Conservation (phyloP, 2,329 filamentous ascomycete species). For the Lachnellula willkommii region DNA sequence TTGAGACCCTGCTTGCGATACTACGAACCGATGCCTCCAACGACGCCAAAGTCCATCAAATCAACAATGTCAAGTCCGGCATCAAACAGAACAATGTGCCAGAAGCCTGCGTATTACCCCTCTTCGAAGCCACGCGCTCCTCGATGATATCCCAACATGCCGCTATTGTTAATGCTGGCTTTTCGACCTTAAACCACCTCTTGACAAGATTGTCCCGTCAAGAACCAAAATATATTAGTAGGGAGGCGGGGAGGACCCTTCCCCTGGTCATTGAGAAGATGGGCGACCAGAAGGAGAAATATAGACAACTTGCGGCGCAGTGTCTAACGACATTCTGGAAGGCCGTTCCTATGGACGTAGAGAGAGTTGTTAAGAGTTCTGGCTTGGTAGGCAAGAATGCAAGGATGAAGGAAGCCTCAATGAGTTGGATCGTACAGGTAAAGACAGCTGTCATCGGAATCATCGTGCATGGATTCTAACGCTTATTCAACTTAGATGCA, state of each 20-base stretch:
- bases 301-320: constrained; percentile 67
- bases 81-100: constrained; percentile 93
- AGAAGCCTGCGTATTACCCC: constrained; percentile 60
- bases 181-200: constrained; percentile 82
- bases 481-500: constrained; percentile 57
- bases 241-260: constrained; percentile 66
- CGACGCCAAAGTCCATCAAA: constrained; percentile 64
- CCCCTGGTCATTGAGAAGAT: constrained; percentile 77
- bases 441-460: neutral
- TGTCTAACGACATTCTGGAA: constrained; percentile 73
- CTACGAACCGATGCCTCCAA: constrained; percentile 59
- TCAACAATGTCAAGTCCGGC: constrained; percentile 73
- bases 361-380: constrained; percentile 70
- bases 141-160: constrained; percentile 73
- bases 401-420: constrained; percentile 75
- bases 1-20: constrained; percentile 47
- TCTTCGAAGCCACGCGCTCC: constrained; percentile 77
- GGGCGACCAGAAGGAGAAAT: constrained; percentile 82
- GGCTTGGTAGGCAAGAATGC: constrained; percentile 77
- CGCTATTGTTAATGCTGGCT: constrained; percentile 72
- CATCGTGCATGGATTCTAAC: neutral
- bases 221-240: constrained; percentile 66
- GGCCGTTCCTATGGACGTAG: constrained; percentile 65
- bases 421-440: constrained; percentile 81
- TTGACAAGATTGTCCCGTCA: constrained; percentile 82